phyloP scores from a whole-genome alignment of 2,329 filamentous ascomycete genomes.

The Pestalotiopsis fici region DNA sequence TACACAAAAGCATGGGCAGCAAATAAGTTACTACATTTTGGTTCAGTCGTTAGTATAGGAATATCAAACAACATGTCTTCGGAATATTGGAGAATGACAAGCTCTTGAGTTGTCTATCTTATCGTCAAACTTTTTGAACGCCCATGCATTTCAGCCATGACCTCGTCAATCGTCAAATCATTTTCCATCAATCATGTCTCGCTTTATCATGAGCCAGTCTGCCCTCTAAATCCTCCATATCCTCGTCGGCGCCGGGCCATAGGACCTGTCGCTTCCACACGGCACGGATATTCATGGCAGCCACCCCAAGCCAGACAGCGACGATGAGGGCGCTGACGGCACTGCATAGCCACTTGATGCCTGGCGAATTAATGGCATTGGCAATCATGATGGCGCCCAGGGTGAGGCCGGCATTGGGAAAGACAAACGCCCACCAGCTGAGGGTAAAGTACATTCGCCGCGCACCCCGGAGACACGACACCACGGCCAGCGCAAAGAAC shows the following conservation, averaged over 20 bases:
- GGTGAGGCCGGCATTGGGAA: conserved; percentile 59
- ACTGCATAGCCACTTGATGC: conserved; percentile 47
- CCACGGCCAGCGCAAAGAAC: conserved; percentile 44
- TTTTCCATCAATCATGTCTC: not conserved
- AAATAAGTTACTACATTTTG: too few relatives aligned
- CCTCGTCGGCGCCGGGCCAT: conserved; percentile 31
- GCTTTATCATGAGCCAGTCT: not conserved
- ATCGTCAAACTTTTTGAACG: not conserved
- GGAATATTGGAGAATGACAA: too few relatives aligned
- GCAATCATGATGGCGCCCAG: conserved; percentile 56
- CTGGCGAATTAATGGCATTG: conserved; percentile 44
- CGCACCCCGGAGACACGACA: conserved; percentile 33
- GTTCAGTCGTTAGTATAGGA: too few relatives aligned
- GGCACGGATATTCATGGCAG: conserved; percentile 42
- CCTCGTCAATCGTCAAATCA: not conserved
- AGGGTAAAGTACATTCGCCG: conserved; percentile 45
- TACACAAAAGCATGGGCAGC: too few relatives aligned
- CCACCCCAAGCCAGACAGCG: conserved; percentile 50
- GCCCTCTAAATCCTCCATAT: not conserved
- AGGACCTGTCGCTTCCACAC: conserved; percentile 46
- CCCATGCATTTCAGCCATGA: not conserved
- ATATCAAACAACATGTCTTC: too few relatives aligned
- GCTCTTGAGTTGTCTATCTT: not conserved
- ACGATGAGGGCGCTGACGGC: conserved; percentile 52
- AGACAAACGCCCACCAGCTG: conserved; percentile 56